These are phyloP conservation scores for Cicer arietinum DNA, from an alignment of 306 rosid genomes.

Conservation along the genomic window DNA sequence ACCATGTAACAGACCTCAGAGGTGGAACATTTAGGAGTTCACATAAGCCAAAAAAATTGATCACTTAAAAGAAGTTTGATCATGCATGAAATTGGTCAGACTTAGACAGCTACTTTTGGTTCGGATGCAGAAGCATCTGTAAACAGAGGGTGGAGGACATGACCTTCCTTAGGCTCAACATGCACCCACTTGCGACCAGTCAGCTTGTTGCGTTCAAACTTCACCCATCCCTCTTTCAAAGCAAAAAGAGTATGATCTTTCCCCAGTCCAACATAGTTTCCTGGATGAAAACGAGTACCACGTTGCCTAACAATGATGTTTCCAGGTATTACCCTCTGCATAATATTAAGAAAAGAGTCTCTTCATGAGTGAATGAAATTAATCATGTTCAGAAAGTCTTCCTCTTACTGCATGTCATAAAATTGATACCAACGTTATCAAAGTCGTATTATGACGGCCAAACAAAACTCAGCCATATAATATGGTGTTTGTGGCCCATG, in stretches of 20 bases:
- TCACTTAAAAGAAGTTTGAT: slow-evolving; percentile 3
- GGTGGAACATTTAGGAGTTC: slow-evolving; percentile 8
- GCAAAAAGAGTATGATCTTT: slow-evolving; percentile 88
- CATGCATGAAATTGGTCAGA: slow-evolving; percentile 26
- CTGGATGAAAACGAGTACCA: slow-evolving; percentile 94
- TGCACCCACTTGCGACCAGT: slow-evolving; percentile 88
- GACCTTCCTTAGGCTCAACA: slow-evolving; percentile 86
- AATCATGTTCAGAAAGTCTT: slow-evolving; percentile 5
- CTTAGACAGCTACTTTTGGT: slow-evolving; percentile 46
- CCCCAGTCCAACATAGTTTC: slow-evolving; percentile 88
- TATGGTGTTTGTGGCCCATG: too few species aligned
- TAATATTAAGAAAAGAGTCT: slow-evolving; percentile 30
- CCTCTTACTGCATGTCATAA: slow-evolving; percentile 16
- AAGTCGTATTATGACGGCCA: too few species aligned
- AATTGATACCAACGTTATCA: too few species aligned
- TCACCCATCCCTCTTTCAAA: slow-evolving; percentile 80
- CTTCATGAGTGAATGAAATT: background rate
- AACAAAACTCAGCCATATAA: too few species aligned
- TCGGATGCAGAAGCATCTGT: slow-evolving; percentile 51
- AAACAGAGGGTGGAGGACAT: slow-evolving; percentile 80
- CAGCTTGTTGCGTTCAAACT: slow-evolving; percentile 78
- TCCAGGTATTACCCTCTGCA: slow-evolving; percentile 75
- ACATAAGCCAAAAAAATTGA: slow-evolving; percentile 17
- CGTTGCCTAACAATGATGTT: slow-evolving; percentile 88
- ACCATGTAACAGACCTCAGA: background rate